These are phyloP conservation scores for Pichia sp. DNA, from an alignment of 1,139 yeast species.

Conservation along the genomic window DNA sequence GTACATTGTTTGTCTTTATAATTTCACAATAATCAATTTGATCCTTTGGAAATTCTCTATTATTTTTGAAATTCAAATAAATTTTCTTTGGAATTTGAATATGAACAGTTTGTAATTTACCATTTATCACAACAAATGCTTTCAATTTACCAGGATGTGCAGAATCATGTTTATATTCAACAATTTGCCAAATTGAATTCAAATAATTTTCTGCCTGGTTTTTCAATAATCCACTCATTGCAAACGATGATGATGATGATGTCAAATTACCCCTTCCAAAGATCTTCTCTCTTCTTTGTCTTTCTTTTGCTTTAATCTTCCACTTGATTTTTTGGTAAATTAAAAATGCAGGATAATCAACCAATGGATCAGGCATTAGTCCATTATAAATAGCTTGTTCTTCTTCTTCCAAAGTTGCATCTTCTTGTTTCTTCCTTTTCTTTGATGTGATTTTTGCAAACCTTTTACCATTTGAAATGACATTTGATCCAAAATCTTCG, in stretches of 20 bases:
- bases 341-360: constrained; percentile 72
- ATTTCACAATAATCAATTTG: constrained; percentile 49
- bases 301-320: constrained; percentile 65
- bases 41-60: constrained; percentile 34
- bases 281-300: constrained; percentile 64
- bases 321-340: constrained; percentile 79
- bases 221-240: constrained; percentile 64
- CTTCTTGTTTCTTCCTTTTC: constrained; percentile 31
- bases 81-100: constrained; percentile 71
- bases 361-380: constrained; percentile 63
- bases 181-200: constrained; percentile 75
- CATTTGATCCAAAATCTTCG: constrained; percentile 58
- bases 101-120: constrained; percentile 64
- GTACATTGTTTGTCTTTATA: constrained; percentile 49
- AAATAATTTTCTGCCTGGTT: constrained; percentile 75
- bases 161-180: constrained; percentile 60
- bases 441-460: constrained; percentile 40
- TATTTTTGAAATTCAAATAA: constrained; percentile 59
- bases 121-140: constrained; percentile 64
- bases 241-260: constrained; percentile 34
- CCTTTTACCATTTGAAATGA: constrained; percentile 15
- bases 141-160: constrained; percentile 66
- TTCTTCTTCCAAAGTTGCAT: constrained; percentile 33
- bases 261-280: constrained; percentile 59
- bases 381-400: constrained; percentile 41